phyloP scores from a whole-genome alignment of 164 flowering plant species.

The Vitis rotundifolia region DNA sequence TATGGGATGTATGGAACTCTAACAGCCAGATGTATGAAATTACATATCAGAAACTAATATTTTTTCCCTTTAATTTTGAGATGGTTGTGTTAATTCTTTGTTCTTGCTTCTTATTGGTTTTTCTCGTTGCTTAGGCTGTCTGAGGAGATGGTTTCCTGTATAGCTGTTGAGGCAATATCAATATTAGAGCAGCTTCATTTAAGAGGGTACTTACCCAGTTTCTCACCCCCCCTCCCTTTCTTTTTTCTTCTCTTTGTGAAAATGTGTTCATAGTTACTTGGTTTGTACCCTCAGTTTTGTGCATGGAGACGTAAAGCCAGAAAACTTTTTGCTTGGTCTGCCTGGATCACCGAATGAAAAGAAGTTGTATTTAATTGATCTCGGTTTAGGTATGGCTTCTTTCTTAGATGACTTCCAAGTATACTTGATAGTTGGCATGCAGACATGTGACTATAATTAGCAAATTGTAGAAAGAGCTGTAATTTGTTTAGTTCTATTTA shows the following conservation, averaged over 20 bases:
- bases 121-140: constrained; percentile 36
- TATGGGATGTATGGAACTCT: constrained; percentile 67
- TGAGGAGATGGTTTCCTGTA: constrained; percentile 60
- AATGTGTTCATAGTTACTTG: not conserved
- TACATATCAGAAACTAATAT: not conserved
- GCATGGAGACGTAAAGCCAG: constrained; percentile 70
- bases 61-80: not conserved
- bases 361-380: constrained; percentile 54
- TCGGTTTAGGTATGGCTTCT: constrained; percentile 49
- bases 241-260: not conserved
- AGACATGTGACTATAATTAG: not conserved
- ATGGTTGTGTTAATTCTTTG: not conserved
- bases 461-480: not conserved
- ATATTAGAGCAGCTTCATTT: constrained; percentile 55
- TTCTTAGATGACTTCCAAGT: not conserved
- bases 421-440: not conserved
- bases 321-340: constrained; percentile 64
- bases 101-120: not conserved
- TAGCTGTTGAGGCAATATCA: constrained; percentile 60
- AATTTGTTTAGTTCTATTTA: not conserved
- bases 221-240: not conserved
- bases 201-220: constrained; percentile 38
- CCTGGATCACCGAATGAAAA: constrained; percentile 48
- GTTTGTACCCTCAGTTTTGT: constrained; percentile 39
- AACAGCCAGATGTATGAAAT: constrained; percentile 38